Conservation (phyloP, 208 protist genomes). For the Wallacemonas sp. region DNA sequence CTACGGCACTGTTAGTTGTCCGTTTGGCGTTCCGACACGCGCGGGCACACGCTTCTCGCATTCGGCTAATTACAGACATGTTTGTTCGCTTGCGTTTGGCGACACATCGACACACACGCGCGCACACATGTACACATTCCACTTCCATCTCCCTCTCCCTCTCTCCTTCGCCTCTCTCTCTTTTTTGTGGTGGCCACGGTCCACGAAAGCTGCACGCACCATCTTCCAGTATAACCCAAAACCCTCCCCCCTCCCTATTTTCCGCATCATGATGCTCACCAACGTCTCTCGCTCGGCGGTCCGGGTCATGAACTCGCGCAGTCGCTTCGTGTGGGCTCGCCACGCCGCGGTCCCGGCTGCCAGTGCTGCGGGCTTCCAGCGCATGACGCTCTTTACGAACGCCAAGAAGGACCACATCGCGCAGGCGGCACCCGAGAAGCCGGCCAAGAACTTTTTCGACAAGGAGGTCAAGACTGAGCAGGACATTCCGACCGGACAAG, state of each 20-base stretch:
- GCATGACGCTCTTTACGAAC: slow-evolving; percentile 32
- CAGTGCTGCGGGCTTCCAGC: neutral
- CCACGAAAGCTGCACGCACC: no score
- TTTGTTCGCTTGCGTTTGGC: no score
- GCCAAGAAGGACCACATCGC: slow-evolving; percentile 35
- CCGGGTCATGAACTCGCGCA: neutral
- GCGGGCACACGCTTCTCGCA: no score
- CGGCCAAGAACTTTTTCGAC: slow-evolving; percentile 26
- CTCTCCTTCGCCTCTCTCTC: no score
- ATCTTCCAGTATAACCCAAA: no score
- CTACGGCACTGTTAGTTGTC: no score
- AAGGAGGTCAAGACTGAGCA: slow-evolving; percentile 26
- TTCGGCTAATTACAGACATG: no score
- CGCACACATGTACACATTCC: no score
- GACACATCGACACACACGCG: no score
- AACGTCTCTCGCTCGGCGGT: neutral
- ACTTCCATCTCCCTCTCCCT: no score
- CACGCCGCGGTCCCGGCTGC: neutral
- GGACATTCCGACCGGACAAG: slow-evolving; percentile 20
- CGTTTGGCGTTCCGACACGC: no score
- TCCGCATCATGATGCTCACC: neutral
- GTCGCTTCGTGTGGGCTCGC: neutral
- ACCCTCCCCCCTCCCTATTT: neutral
- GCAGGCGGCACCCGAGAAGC: slow-evolving; percentile 20
- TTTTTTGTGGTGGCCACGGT: no score